Conservation (phyloP, 768 basidiomycete species). For the Suillus placidus region DNA sequence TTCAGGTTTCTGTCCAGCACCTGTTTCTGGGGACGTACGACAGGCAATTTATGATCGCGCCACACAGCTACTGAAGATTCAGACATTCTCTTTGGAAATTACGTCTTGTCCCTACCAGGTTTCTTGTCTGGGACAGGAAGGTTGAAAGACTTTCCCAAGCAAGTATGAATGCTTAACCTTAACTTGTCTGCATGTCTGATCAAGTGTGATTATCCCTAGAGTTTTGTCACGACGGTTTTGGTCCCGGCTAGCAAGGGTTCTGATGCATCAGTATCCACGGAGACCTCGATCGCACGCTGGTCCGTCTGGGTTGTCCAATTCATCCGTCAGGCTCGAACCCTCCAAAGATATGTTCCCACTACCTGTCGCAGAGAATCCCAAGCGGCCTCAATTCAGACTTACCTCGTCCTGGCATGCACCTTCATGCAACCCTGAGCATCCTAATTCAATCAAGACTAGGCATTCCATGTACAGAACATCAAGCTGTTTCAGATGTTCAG, state of each 20-base stretch:
- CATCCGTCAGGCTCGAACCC: background rate
- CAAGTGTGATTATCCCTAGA: background rate
- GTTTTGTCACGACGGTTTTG: background rate
- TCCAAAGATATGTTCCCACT: background rate
- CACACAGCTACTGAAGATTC: background rate
- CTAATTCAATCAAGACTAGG: background rate
- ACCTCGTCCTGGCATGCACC: background rate
- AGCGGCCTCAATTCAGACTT: background rate
- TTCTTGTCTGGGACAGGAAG: background rate
- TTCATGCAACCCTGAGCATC: background rate
- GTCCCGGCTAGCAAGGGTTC: background rate
- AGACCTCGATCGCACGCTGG: background rate
- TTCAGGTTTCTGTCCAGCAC: slow-evolving; percentile 1
- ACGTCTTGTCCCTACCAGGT: background rate
- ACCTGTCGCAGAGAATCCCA: background rate
- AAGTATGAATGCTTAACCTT: background rate
- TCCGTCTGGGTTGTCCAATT: background rate
- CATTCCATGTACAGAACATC: background rate
- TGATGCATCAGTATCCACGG: background rate
- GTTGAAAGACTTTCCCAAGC: background rate
- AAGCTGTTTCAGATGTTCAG: background rate
- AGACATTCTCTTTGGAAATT: background rate
- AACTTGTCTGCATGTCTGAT: background rate
- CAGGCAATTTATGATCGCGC: background rate
- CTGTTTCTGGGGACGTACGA: background rate